Evolutionary conservation across 2,329 filamentous ascomycete species (phyloP).

Genomic region (Nemania sp.): DNA sequence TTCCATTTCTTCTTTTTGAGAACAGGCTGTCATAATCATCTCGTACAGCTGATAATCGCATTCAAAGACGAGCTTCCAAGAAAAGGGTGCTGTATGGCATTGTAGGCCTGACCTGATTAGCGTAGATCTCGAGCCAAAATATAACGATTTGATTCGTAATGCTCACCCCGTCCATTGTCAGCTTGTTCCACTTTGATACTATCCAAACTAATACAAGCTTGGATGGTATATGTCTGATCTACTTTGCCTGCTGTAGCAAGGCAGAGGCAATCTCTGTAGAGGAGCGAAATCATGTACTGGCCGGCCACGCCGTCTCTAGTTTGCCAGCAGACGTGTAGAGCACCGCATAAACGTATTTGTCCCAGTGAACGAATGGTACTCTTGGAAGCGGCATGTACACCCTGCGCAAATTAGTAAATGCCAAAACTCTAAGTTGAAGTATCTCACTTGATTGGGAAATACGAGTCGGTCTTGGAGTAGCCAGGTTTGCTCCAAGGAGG

Average conservation of each 20-base stretch:
- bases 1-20: slow-evolving; percentile 78
- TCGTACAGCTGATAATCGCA: slow-evolving; percentile 82
- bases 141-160: slow-evolving; percentile 14
- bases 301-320: slow-evolving; percentile 75
- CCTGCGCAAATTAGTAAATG: slow-evolving; percentile 53
- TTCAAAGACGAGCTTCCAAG: slow-evolving; percentile 93
- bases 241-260: slow-evolving; percentile 75
- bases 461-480: slow-evolving; percentile 83
- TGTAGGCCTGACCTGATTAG: slow-evolving; percentile 73
- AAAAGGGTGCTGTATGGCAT: slow-evolving; percentile 86
- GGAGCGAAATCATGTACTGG: slow-evolving; percentile 83
- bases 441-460: slow-evolving; percentile 76
- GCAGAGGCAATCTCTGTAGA: slow-evolving; percentile 85
- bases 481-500: slow-evolving; percentile 83
- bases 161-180: slow-evolving; percentile 79
- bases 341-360: slow-evolving; percentile 83
- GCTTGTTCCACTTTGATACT: slow-evolving; percentile 76
- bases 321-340: slow-evolving; percentile 86
- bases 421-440: background rate
- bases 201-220: slow-evolving; percentile 78
- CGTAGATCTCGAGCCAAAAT: slow-evolving; percentile 8
- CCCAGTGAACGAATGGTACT: slow-evolving; percentile 83
- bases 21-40: slow-evolving; percentile 88
- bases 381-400: slow-evolving; percentile 65
- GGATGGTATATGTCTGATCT: slow-evolving; percentile 77